Conservation (phyloP, 257 asterid species). For the Anisodus acutangulus region DNA sequence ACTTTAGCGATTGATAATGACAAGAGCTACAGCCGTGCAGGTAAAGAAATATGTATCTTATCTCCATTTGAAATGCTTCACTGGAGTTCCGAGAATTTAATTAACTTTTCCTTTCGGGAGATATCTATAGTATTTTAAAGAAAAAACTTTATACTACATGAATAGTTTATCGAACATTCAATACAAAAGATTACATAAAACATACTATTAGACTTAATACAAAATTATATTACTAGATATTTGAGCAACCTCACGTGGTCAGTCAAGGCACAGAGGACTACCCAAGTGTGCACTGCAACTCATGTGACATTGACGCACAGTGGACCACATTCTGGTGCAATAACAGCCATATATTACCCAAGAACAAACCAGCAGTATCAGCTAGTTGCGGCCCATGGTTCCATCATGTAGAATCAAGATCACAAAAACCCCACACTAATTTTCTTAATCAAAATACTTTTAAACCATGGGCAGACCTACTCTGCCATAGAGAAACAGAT, state of each 20-base stretch:
- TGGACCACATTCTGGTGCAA: slow-evolving; percentile 7
- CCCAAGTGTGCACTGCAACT: not conserved
- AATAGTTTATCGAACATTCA: not conserved
- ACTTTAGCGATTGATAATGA: not conserved
- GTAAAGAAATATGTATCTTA: not conserved
- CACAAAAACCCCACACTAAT: not conserved
- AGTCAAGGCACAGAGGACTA: not conserved
- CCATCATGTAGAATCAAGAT: not conserved
- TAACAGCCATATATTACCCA: not conserved
- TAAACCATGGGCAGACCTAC: not conserved
- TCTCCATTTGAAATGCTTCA: not conserved
- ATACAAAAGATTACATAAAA: not conserved
- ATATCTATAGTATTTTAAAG: too few relatives aligned
- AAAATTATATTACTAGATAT: not conserved
- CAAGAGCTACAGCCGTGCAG: not conserved
- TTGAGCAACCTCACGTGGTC: not conserved
- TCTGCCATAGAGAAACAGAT: not conserved
- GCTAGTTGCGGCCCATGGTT: not conserved
- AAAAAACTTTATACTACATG: not conserved
- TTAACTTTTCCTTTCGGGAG: not conserved
- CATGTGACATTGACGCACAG: not conserved
- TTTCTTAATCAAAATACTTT: not conserved
- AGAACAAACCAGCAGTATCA: not conserved
- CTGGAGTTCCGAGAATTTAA: not conserved
- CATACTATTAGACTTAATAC: not conserved